These are phyloP conservation scores for Cantharellus cinnabarinus DNA, from an alignment of 768 basidiomycete genomes.

Conservation along the genomic window DNA sequence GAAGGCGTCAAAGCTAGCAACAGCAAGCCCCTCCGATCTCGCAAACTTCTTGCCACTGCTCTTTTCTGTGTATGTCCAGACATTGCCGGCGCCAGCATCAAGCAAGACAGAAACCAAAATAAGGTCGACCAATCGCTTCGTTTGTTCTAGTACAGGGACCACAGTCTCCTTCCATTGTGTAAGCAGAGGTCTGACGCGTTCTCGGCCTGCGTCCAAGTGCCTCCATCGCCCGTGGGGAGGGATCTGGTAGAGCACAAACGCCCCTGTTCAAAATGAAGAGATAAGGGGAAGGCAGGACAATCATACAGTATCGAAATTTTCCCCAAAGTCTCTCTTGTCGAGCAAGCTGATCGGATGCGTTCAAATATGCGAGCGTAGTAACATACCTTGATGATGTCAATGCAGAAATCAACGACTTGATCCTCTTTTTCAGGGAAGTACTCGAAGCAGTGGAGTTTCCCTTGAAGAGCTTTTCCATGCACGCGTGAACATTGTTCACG, in stretches of 20 bases:
- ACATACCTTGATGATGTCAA: constrained; percentile 44
- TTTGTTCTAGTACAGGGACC: constrained; percentile 22
- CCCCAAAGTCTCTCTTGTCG: constrained; percentile 41
- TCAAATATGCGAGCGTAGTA: neutral
- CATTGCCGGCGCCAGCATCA: constrained; percentile 79
- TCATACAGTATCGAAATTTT: neutral
- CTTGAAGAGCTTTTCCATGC: constrained; percentile 51
- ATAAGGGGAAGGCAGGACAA: neutral
- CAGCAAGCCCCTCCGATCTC: constrained; percentile 67
- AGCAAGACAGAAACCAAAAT: constrained; percentile 81
- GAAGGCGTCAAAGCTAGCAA: constrained; percentile 87
- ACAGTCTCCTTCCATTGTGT: constrained; percentile 27
- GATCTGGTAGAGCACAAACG: constrained; percentile 28
- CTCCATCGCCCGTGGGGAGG: constrained; percentile 81
- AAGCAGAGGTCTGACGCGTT: constrained; percentile 43
- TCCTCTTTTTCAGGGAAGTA: constrained; percentile 61
- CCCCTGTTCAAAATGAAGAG: neutral
- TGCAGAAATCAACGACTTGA: constrained; percentile 52
- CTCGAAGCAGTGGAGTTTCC: constrained; percentile 66
- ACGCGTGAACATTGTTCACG: constrained; percentile 67
- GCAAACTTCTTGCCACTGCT: constrained; percentile 27
- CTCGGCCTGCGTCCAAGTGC: constrained; percentile 52
- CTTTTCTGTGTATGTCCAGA: constrained; percentile 57
- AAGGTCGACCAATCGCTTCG: constrained; percentile 66
- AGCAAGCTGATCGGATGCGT: constrained; percentile 51